Evolutionary conservation across 1,139 yeast genomes (phyloP), one percentile per base, ranked within the genome.

Genomic region (Scheffersomyces insectosa): DNA sequence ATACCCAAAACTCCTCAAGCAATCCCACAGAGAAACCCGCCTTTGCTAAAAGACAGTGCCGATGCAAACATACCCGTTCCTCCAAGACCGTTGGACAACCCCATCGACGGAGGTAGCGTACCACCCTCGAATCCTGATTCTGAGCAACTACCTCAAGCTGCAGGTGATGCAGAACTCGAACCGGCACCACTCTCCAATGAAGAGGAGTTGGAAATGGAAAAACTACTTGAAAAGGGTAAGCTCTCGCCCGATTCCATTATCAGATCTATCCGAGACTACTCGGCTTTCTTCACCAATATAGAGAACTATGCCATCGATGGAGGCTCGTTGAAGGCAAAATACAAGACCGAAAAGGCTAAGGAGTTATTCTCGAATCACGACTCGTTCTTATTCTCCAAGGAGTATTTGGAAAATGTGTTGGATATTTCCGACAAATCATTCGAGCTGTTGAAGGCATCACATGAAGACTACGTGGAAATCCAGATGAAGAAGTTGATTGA

Each of bases 351-450:
- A 16, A 60, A 61, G 40, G 77, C 77, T 5, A 55, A 50, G 37
- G 76, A 72, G 45, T 40, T 55, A 15, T 66, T 65, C 41, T 49
- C 64, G 12, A 45, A 44, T 27, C 57, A 58, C 36, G 57, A 49
- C 11, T 52, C 54, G n/a, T 64, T 68, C 42, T 49, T 70, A 6
- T 68, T 72, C 46, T 60, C 66, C 34, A 72, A 72, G 47, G 67
- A 65, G 16, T 70, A 69, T 46, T 61, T 73, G 42, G 74, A 69
- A 46, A 60, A 61, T 45, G 67, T 73, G 4, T 60, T 74, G 47
- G 74, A 71, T 44, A 57, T 74, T 20, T 62, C 75, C 3, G 65
- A 64, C 2, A 50, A 51, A 1, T 66, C 75, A 2, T 52, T 58
- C 36, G 48, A 56, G 2, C 63, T 63, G 38, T 57, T 74, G 49